These are phyloP conservation scores for Aspergillus awamori DNA, from an alignment of 2,329 filamentous ascomycete genomes.

Conservation along the genomic window DNA sequence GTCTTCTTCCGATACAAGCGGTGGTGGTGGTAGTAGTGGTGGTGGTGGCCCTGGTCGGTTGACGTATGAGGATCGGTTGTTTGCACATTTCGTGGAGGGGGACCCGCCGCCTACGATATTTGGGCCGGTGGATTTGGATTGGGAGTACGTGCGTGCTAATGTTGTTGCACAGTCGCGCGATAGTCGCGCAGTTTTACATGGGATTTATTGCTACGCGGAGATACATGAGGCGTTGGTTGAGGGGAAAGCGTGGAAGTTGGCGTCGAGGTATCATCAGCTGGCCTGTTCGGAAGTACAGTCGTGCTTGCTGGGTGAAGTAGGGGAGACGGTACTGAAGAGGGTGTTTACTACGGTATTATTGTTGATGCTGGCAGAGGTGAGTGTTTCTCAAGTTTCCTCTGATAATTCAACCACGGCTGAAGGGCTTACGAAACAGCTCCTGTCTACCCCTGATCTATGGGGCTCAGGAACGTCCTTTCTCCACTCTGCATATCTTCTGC, in stretches of 20 bases:
- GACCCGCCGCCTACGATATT: conserved; percentile 37
- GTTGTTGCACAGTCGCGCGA: conserved; percentile 30
- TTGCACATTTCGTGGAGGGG: conserved; percentile 32
- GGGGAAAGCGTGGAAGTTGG: conserved; percentile 32
- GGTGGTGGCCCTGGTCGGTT: not conserved
- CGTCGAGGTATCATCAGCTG: conserved; percentile 34
- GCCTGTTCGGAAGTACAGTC: conserved; percentile 36
- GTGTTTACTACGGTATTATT: conserved; percentile 36
- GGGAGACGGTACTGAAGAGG: conserved; percentile 27
- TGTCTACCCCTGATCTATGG: conserved; percentile 33
- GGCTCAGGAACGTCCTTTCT: conserved; percentile 34
- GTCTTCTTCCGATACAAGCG: not conserved
- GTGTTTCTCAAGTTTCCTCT: conserved; percentile 3
- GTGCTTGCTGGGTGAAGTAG: conserved; percentile 31
- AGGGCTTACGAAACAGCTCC: conserved; percentile 24
- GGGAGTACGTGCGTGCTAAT: conserved; percentile 34
- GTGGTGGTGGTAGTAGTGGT: too few species aligned
- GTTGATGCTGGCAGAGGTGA: conserved; percentile 41
- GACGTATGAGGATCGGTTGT: conserved; percentile 34
- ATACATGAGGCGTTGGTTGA: conserved; percentile 32
- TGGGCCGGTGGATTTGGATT: conserved; percentile 35
- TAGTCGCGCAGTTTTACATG: conserved; percentile 31
- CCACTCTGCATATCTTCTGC: conserved; percentile 33
- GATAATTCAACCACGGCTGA: not conserved
- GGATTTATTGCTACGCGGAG: conserved; percentile 40